Base-by-base conservation (phyloP, 768 basidiomycete genomes). In the Pisolithus albus region DNA sequence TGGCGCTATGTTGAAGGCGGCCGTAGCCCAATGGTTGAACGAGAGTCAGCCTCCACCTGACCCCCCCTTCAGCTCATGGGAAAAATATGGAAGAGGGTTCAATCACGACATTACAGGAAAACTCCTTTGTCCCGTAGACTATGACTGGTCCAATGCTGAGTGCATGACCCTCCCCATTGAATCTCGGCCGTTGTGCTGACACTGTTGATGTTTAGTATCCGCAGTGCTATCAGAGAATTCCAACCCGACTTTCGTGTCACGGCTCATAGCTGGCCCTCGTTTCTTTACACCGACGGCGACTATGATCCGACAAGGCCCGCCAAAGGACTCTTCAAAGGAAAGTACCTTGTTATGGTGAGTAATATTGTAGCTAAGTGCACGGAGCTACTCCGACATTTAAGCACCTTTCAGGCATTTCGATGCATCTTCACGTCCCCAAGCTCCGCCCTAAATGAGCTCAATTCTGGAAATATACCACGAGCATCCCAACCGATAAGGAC, bases 371-470 rank as follows among this genome's bases (percentile, higher is more conserved):
- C 10, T 30, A 30, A 30, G 21, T 28, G 5, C 9, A 8, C 7
- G 9, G n/a, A 18, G n/a, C 6, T 28, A 26, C 19, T n/a, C 6
- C n/a, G 30, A 18, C 7, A 24, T 8, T 21, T 46, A 11, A 21
- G 1, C 11, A 4, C n/a, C 62, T 13, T 40, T 13, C 19, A 63
- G 64, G 55, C 59, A 2, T 60, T 54, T 39, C 55, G 46, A 49
- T 55, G 45, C 18, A 49, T 60, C 9, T 61, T 62, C 38, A 61
- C 57, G 1, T 57, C 57, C 19, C 63, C 59, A 15, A 52, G 55
- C 2, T 64, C 58, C 0, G 39, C 56, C 39, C 42, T 47, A 26
- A 19, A 32, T 32, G 43, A 46, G 2, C 21, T 21, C 32, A 54
- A 46, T 19, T 28, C 11, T 56, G 8, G 60, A 21, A 26, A 19